These are phyloP conservation scores for Xylaria cubensis DNA, from an alignment of 495 filamentous ascomycete genomes.

Conservation along the genomic window DNA sequence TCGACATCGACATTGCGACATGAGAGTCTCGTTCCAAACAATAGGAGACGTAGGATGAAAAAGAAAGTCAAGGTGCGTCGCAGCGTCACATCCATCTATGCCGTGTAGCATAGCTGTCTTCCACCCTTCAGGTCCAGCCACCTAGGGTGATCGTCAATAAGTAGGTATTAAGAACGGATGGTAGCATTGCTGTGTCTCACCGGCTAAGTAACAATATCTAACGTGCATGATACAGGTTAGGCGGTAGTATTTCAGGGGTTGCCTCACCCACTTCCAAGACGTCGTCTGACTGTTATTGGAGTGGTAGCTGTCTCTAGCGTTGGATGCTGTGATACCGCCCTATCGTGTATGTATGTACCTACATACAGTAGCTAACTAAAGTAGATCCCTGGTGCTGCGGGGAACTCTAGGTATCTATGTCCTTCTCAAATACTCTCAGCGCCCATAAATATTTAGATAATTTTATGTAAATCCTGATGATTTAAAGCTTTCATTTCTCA, in stretches of 20 bases:
- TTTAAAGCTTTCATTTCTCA: background rate
- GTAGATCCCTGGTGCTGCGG: background rate
- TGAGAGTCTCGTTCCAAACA: background rate
- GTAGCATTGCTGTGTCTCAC: background rate
- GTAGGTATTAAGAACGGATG: background rate
- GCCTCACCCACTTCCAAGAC: background rate
- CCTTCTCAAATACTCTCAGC: background rate
- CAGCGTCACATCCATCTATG: background rate
- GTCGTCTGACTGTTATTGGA: background rate
- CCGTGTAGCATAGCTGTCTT: background rate
- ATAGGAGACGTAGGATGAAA: background rate
- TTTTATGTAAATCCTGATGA: background rate
- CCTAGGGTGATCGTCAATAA: background rate
- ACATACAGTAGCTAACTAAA: background rate
- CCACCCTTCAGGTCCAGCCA: background rate
- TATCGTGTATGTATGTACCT: background rate
- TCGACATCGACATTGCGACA: background rate
- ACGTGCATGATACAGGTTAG: slow-evolving; percentile 3
- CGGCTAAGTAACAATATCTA: background rate
- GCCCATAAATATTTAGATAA: no score
- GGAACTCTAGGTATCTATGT: background rate
- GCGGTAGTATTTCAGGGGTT: slow-evolving; percentile 11
- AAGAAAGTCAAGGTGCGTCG: background rate
- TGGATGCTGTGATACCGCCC: background rate
- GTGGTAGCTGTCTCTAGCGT: background rate